Evolutionary conservation across 305 asterid genomes (phyloP), one percentile per base, ranked within the genome.

Genomic region (Euphrasia arctica): DNA sequence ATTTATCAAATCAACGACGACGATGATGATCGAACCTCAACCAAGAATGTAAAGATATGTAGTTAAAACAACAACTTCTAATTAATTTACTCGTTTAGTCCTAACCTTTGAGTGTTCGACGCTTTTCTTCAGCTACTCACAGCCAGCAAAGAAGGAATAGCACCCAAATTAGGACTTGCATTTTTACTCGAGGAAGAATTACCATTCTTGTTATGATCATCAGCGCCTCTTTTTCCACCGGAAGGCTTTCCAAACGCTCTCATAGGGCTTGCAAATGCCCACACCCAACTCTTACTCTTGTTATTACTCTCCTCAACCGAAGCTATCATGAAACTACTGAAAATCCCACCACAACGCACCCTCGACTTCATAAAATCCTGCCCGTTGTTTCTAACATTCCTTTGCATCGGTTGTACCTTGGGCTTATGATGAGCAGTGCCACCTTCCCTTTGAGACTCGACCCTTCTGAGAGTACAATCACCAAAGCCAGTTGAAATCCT

Each of bases 401-500:
- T 71, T n/a, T 29, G 70, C 7, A 67, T 32, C 14, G 76, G 22
- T 10, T 60, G 67, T 18, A 64, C 63, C 18, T 75, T 76, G 0
- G 58, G 12, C 65, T 75, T 85, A 52, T 9, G 10, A 12, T 4
- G 9, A 39, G 45, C 45, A 39, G 12, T 25, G 5, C 15, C 56
- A 0, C 86, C 88, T 75, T 82, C 92, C 47, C 92, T 82, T 9
- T 79, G 85, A 7, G 87, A 80, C 68, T 82, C 92, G 2, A 80
- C 92, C 39, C 92, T 77, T 18, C 85, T 70, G 22, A 82, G 70
- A 1, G 87, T 75, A 52, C 89, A 85, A 62, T 85, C 92, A 9
- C 87, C 87, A 54, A 85, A 80, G 14, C 89, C 89, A 54, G 79
- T 85, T 2, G 89, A 85, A 49, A 85, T 82, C 71, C 85, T 72